These are phyloP conservation scores for Oehlia diaphana DNA, from an alignment of 192 early-diverging fungal genomes.

Conservation along the genomic window DNA sequence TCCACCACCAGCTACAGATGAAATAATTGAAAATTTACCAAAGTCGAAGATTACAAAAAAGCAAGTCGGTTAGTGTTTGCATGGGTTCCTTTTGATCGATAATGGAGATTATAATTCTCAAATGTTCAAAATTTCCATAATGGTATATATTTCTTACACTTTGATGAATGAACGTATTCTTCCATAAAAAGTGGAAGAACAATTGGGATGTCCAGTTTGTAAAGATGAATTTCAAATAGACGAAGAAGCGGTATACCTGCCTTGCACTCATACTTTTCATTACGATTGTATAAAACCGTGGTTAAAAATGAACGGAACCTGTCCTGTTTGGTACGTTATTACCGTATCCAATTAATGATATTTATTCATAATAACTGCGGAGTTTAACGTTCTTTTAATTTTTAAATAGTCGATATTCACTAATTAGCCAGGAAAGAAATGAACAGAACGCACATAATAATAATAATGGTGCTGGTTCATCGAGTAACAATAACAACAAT, in stretches of 20 bases:
- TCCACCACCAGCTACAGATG: constrained; percentile 81
- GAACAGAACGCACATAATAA: constrained; percentile 6
- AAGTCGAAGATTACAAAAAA: constrained; percentile 47
- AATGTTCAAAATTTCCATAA: neutral
- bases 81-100: neutral
- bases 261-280: constrained; percentile 91
- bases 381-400: neutral
- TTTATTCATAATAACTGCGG: neutral
- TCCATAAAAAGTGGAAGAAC: constrained; percentile 43
- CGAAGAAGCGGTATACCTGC: constrained; percentile 67
- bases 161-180: neutral
- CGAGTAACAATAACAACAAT: neutral
- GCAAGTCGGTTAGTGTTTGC: constrained; percentile 50
- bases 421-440: neutral
- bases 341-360: neutral
- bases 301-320: constrained; percentile 92
- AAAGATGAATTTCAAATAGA: constrained; percentile 80
- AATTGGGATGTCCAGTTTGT: constrained; percentile 83
- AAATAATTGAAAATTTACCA: constrained; percentile 68
- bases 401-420: constrained; percentile 27
- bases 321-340: constrained; percentile 76
- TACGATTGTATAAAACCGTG: constrained; percentile 86
- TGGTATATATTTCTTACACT: neutral
- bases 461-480: constrained; percentile 16
- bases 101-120: neutral